Conservation (phyloP, 768 basidiomycete species). For the Collybia sp. region DNA sequence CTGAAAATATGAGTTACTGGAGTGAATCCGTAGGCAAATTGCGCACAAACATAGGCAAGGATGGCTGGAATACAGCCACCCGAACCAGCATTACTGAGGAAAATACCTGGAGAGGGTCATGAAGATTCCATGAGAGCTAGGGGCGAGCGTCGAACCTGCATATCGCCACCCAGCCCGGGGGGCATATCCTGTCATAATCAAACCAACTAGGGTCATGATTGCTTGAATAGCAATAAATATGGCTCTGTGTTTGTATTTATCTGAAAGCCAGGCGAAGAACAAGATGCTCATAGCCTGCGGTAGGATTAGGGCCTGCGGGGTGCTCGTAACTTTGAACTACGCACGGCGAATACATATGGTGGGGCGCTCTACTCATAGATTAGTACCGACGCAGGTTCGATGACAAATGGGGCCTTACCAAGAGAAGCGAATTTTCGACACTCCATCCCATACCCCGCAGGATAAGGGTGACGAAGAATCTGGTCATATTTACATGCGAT, state of each 20-base stretch:
- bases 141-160: conserved; percentile 24
- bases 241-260: conserved; percentile 37
- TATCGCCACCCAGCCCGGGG: conserved; percentile 33
- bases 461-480: conserved; percentile 43
- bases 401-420: conserved; percentile 24
- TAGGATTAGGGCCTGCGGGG: conserved; percentile 2
- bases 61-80: conserved; percentile 42
- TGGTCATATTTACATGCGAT: conserved; percentile 9
- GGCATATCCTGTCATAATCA: conserved; percentile 35
- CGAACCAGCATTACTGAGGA: conserved; percentile 40
- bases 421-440: conserved; percentile 31
- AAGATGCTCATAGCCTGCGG: conserved; percentile 32
- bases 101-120: conserved; percentile 30
- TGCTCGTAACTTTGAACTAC: conserved; percentile 11
- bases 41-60: conserved; percentile 40
- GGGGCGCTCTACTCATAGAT: conserved; percentile 35
- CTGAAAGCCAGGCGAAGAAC: conserved; percentile 43
- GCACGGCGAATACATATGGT: conserved; percentile 42
- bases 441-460: conserved; percentile 47
- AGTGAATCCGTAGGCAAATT: not conserved
- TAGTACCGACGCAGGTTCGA: not conserved
- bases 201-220: conserved; percentile 34
- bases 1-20: conserved; percentile 16
- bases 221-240: conserved; percentile 38
- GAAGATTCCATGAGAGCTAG: conserved; percentile 1